phyloP scores from a whole-genome alignment of 164 flowering plant species.

The Stephania cephalantha region DNA sequence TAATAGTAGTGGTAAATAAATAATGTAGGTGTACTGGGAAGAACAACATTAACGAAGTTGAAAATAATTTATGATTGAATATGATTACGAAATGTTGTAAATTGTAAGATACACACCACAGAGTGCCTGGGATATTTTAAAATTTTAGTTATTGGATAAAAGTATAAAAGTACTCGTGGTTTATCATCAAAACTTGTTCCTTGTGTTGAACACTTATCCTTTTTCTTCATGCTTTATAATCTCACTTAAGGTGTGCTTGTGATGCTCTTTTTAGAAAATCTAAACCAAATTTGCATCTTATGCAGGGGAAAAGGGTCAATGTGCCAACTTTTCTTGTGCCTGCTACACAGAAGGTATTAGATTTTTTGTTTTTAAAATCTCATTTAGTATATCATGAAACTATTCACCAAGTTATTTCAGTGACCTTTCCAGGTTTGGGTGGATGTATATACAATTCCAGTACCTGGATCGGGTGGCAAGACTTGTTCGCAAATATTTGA shows the following conservation, averaged over 20 bases:
- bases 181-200: too few relatives aligned
- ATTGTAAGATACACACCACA: too few relatives aligned
- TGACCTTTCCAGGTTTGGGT: slow-evolving; percentile 73
- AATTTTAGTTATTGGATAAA: too few relatives aligned
- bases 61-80: too few relatives aligned
- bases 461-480: slow-evolving; percentile 95
- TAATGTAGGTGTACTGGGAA: too few relatives aligned
- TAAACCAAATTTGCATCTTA: slow-evolving; percentile 2
- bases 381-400: slow-evolving; percentile 1
- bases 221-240: not conserved
- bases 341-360: slow-evolving; percentile 87
- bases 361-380: not conserved
- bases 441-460: slow-evolving; percentile 77
- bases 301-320: slow-evolving; percentile 84
- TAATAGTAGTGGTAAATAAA: too few relatives aligned
- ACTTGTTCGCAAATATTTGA: slow-evolving; percentile 98
- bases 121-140: too few relatives aligned
- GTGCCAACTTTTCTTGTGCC: slow-evolving; percentile 98
- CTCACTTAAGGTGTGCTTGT: not conserved
- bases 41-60: too few relatives aligned
- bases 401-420: not conserved
- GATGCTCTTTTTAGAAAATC: not conserved
- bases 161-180: too few relatives aligned
- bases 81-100: too few relatives aligned
- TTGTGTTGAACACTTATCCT: too few relatives aligned